Evolutionary conservation across 2,329 filamentous ascomycete genomes (phyloP).

Genomic region (Microsporum ferrugineum): DNA sequence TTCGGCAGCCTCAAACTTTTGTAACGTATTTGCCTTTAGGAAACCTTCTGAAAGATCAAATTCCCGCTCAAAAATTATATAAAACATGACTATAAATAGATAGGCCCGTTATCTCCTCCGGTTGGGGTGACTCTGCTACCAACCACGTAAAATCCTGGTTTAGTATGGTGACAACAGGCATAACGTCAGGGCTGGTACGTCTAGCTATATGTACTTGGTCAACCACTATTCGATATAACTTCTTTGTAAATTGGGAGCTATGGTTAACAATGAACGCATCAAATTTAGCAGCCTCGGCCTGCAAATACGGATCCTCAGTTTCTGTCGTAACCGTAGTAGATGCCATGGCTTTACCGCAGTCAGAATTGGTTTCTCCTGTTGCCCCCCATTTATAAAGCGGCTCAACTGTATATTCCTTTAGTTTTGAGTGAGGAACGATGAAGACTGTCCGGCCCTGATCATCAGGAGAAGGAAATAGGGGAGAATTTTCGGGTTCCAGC

Average conservation of each 20-base stretch:
- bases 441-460: too few species aligned
- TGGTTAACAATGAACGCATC: not conserved
- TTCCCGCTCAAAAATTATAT: not conserved
- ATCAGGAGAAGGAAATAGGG: too few species aligned
- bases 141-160: not conserved
- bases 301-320: not conserved
- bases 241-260: not conserved
- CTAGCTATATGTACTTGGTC: not conserved
- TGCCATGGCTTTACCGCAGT: too few species aligned
- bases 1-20: not conserved
- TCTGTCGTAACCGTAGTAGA: not conserved
- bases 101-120: not conserved
- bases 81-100: not conserved
- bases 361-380: too few species aligned
- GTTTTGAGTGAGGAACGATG: too few species aligned
- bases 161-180: not conserved
- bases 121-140: not conserved
- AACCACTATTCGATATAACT: not conserved
- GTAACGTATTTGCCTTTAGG: not conserved
- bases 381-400: too few species aligned
- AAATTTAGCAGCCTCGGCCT: not conserved
- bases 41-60: not conserved
- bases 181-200: not conserved
- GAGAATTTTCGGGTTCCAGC: too few species aligned
- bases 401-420: too few species aligned